phyloP scores from a whole-genome alignment of 2,329 filamentous ascomycete genomes.

The Sclerotinia nivalis region DNA sequence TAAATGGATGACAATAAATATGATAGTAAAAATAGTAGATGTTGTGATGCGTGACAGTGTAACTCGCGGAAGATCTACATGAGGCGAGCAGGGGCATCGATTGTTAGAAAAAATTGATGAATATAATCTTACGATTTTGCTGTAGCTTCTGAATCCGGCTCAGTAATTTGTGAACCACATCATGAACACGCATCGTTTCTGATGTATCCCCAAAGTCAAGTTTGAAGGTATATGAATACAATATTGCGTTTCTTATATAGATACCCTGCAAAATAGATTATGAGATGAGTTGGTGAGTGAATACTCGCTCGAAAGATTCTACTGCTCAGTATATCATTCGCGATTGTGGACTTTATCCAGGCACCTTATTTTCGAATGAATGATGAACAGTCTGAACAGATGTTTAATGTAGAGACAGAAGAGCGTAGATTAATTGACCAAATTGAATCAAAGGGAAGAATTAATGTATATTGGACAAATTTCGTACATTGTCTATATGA shows the following conservation, averaged over 20 bases:
- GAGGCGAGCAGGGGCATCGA: too few relatives aligned
- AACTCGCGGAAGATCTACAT: not conserved
- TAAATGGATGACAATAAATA: not conserved
- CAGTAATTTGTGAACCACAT: not conserved
- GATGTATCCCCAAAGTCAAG: not conserved
- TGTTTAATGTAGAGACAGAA: too few relatives aligned
- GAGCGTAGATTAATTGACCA: too few relatives aligned
- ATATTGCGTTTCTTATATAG: not conserved
- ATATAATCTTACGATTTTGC: not conserved
- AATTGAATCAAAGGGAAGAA: not conserved
- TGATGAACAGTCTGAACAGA: not conserved
- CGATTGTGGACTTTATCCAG: not conserved
- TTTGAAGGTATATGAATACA: not conserved
- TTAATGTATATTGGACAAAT: too few relatives aligned
- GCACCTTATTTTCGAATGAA: not conserved
- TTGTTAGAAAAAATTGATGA: not conserved
- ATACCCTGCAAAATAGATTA: not conserved
- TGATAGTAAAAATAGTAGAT: not conserved
- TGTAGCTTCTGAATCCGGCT: not conserved
- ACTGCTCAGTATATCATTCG: not conserved
- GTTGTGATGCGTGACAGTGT: not conserved
- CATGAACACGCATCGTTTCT: not conserved
- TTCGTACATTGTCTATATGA: too few relatives aligned
- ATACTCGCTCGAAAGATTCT: not conserved
- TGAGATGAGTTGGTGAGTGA: too few relatives aligned